Conservation (phyloP, 495 filamentous ascomycete genomes). For the Penicillium angulare region DNA sequence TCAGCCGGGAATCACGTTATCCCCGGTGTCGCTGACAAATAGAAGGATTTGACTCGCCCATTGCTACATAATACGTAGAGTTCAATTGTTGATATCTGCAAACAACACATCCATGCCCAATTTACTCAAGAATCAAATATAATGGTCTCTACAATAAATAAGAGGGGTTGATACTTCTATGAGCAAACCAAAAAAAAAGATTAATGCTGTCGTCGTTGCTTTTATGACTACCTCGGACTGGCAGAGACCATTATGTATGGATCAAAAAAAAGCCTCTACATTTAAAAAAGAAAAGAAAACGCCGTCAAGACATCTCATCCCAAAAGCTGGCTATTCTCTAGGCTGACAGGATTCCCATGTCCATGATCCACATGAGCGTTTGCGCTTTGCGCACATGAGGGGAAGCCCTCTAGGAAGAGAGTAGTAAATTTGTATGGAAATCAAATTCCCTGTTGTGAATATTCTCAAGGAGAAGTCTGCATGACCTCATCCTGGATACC, state of each 20-base stretch:
- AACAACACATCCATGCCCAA: too few relatives aligned
- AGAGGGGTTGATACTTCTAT: background rate
- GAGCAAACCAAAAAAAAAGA: background rate
- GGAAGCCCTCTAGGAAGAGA: slow-evolving; percentile 5
- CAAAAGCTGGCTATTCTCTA: slow-evolving; percentile 42
- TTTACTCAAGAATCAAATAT: too few relatives aligned
- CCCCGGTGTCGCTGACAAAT: slow-evolving; percentile 25
- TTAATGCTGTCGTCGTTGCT: slow-evolving; percentile 18
- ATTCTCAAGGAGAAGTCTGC: slow-evolving; percentile 47
- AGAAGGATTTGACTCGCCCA: slow-evolving; percentile 8
- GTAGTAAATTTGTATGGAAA: slow-evolving; percentile 10
- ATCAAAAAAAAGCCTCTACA: slow-evolving; percentile 42
- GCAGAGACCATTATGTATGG: slow-evolving; percentile 24
- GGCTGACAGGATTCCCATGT: slow-evolving; percentile 29
- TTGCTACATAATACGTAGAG: too few relatives aligned
- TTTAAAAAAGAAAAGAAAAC: slow-evolving; percentile 29
- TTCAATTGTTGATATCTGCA: too few relatives aligned
- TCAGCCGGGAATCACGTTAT: too few relatives aligned
- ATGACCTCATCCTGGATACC: slow-evolving; percentile 46
- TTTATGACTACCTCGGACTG: slow-evolving; percentile 21
- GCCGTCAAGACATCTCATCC: slow-evolving; percentile 42
- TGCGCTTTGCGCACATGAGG: slow-evolving; percentile 13
- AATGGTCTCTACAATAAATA: too few relatives aligned
- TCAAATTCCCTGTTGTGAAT: background rate
- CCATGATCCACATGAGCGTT: slow-evolving; percentile 14